Conservation (phyloP, 1,284 basidiomycete species). For the Kalmanozyma brasiliensis region DNA sequence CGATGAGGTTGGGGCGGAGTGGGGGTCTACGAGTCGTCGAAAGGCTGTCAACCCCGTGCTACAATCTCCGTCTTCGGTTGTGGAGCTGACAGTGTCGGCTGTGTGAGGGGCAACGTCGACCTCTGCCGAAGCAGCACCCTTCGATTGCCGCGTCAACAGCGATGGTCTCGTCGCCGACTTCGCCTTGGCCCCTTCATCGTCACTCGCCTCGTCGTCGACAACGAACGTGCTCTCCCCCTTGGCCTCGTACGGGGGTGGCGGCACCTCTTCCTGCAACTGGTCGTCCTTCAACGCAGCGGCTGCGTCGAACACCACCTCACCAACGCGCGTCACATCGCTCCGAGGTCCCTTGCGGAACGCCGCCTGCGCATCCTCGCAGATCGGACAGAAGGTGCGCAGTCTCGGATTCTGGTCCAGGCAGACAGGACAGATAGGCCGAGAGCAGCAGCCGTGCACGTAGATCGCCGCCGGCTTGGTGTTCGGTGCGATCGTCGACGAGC, state of each 20-base stretch:
- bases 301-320: slow-evolving; percentile 45
- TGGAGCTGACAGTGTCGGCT: neutral
- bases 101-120: slow-evolving; percentile 10
- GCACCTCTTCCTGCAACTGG: neutral
- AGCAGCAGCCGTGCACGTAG: slow-evolving; percentile 48
- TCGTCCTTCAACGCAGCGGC: slow-evolving; percentile 8
- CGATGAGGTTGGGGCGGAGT: slow-evolving; percentile 2
- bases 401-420: slow-evolving; percentile 36
- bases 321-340: slow-evolving; percentile 41
- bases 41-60: neutral
- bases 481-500: slow-evolving; percentile 31
- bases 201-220: slow-evolving; percentile 13
- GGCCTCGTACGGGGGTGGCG: slow-evolving; percentile 32
- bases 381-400: slow-evolving; percentile 47
- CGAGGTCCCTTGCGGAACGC: slow-evolving; percentile 49
- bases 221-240: slow-evolving; percentile 15
- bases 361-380: slow-evolving; percentile 45
- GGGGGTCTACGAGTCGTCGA: slow-evolving; percentile 24
- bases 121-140: slow-evolving; percentile 23
- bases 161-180: slow-evolving; percentile 3
- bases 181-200: neutral
- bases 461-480: slow-evolving; percentile 19
- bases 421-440: slow-evolving; percentile 21
- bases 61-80: neutral
- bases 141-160: slow-evolving; percentile 19